Conservation (phyloP, 2,329 filamentous ascomycete species). For the Xylaria arbuscula region DNA sequence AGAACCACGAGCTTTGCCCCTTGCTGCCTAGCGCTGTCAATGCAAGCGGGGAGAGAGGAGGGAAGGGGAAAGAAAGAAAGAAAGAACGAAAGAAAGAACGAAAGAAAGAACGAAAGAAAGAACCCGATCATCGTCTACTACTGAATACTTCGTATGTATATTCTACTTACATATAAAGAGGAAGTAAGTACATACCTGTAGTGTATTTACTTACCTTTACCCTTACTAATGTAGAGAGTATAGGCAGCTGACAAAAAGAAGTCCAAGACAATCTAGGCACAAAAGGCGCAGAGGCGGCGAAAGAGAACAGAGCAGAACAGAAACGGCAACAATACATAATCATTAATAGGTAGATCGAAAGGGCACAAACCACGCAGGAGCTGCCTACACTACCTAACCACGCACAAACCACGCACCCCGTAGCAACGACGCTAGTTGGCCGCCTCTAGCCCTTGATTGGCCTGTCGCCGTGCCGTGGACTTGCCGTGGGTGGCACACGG, state of each 20-base stretch:
- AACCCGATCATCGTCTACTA: not conserved
- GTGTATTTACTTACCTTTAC: not conserved
- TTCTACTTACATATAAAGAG: not conserved
- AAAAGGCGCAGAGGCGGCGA: slow-evolving; percentile 35
- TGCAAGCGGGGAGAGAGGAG: no score
- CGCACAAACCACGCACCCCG: slow-evolving; percentile 31
- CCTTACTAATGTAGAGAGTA: not conserved
- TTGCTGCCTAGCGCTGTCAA: slow-evolving; percentile 6
- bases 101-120: no score
- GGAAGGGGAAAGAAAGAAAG: not conserved
- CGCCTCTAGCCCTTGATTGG: slow-evolving; percentile 23
- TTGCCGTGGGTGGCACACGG: slow-evolving; percentile 19
- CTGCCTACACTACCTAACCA: not conserved
- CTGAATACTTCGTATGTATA: no score
- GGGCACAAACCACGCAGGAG: slow-evolving; percentile 35
- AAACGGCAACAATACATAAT: no score
- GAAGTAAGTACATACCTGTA: not conserved
- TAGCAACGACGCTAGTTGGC: slow-evolving; percentile 1
- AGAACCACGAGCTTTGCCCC: not conserved
- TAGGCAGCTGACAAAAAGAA: slow-evolving; percentile 5
- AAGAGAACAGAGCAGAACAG: slow-evolving; percentile 7
- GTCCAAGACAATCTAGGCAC: slow-evolving; percentile 19
- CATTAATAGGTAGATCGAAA: no score
- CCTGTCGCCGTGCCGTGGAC: slow-evolving; percentile 2
- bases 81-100: no score